phyloP scores from a whole-genome alignment of 345 rosid genomes.

The Brassica carinata region DNA sequence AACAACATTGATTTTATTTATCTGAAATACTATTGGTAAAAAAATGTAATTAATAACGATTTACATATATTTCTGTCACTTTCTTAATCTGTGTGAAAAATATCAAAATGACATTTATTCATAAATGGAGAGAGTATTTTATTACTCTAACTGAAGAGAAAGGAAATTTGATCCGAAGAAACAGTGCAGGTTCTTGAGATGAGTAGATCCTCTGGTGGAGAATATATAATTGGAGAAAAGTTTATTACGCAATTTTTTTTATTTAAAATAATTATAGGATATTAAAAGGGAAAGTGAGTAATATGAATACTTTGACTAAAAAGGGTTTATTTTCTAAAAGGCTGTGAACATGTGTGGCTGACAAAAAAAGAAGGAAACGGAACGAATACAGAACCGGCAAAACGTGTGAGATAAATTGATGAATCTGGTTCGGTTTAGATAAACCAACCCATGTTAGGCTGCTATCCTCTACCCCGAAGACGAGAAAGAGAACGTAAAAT shows the following conservation, averaged over 20 bases:
- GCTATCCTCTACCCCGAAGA: background rate
- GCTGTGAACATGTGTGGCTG: slow-evolving; percentile 19
- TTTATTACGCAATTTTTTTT: background rate
- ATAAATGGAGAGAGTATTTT: too few species aligned
- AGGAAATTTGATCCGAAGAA: slow-evolving; percentile 12
- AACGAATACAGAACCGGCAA: background rate
- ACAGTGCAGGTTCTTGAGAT: slow-evolving; percentile 23
- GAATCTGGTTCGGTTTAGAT: slow-evolving; percentile 27
- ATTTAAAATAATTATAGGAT: background rate
- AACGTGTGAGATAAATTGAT: background rate
- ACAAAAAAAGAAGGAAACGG: slow-evolving; percentile 25
- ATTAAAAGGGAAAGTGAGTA: too few species aligned
- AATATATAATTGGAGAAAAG: background rate
- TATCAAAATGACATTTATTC: too few species aligned
- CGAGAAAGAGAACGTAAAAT: slow-evolving; percentile 24
- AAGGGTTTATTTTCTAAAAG: background rate
- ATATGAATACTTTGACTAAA: background rate
- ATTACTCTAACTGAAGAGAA: background rate
- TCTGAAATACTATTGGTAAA: too few species aligned
- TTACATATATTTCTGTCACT: too few species aligned
- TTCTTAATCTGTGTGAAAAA: too few species aligned
- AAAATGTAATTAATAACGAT: too few species aligned
- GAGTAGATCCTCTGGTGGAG: slow-evolving; percentile 19
- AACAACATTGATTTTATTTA: too few species aligned
- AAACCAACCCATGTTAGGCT: slow-evolving; percentile 25